A percentile compares a stretch with the other conserved stretches of the same genome.
phyloP scores from a whole-genome alignment of 441 rosid species.

The Erodium texanum region DNA sequence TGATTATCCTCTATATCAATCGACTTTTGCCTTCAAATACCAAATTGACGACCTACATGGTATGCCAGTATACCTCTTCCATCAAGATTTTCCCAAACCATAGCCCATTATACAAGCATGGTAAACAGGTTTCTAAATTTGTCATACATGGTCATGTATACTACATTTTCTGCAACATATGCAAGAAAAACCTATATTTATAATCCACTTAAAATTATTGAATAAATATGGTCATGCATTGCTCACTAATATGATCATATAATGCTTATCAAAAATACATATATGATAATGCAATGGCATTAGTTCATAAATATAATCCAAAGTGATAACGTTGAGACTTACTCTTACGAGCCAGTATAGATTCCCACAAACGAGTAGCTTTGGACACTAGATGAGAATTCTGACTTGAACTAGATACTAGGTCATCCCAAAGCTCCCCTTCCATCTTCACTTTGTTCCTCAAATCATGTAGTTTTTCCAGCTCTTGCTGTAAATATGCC shows the following conservation, averaged over 20 bases:
- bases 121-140: neutral
- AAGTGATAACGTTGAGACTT: conserved; percentile 18
- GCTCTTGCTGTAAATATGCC: conserved; percentile 99
- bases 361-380: conserved; percentile 93
- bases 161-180: neutral
- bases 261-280: no score
- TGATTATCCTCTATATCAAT: neutral
- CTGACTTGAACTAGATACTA: conserved; percentile 89
- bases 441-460: conserved; percentile 96
- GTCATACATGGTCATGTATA: neutral
- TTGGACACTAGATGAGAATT: conserved; percentile 94
- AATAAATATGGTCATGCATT: neutral
- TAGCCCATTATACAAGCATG: conserved; percentile 1
- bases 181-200: neutral
- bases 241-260: no score
- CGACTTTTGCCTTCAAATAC: neutral
- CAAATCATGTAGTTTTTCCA: conserved; percentile 88
- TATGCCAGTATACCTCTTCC: neutral
- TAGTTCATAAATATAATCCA: neutral
- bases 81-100: neutral
- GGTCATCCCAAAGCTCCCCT: conserved; percentile 98
- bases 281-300: neutral
- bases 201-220: neutral
- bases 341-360: conserved; percentile 89
- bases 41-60: neutral